phyloP scores from a whole-genome alignment of 176 grass and related monocot species.

The Musa schizocarpa region DNA sequence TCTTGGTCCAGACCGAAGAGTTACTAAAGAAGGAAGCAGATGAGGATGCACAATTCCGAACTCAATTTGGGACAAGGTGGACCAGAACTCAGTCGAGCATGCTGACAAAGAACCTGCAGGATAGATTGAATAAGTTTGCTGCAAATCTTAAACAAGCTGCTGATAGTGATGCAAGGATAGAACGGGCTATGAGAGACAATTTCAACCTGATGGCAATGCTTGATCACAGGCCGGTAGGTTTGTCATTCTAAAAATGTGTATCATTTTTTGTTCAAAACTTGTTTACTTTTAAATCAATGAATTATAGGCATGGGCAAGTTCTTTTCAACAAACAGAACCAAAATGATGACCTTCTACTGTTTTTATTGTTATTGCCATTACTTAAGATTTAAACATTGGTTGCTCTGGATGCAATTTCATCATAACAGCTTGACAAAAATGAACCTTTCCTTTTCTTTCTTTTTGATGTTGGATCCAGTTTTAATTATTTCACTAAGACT shows the following conservation, averaged over 20 bases:
- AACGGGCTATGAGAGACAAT: constrained; percentile 66
- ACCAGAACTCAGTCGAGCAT: constrained; percentile 83
- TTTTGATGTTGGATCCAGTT: too few species aligned
- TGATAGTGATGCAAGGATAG: constrained; percentile 69
- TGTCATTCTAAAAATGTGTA: background rate
- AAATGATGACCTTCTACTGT: too few species aligned
- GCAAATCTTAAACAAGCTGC: constrained; percentile 85
- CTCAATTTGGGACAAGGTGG: constrained; percentile 93
- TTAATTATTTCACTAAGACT: too few species aligned
- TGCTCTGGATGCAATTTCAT: too few species aligned
- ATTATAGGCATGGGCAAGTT: too few species aligned
- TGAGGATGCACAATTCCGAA: constrained; percentile 84
- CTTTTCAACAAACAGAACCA: too few species aligned
- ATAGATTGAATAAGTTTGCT: constrained; percentile 79
- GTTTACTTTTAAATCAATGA: too few species aligned
- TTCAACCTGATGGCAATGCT: constrained; percentile 79
- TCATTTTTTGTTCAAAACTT: background rate
- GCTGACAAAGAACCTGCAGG: constrained; percentile 83
- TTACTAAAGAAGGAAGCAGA: constrained; percentile 81
- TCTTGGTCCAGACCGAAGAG: constrained; percentile 83
- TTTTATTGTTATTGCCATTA: too few species aligned
- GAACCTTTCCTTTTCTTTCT: too few species aligned
- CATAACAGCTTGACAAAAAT: too few species aligned
- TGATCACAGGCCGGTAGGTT: constrained; percentile 63
- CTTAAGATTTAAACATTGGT: too few species aligned